These are phyloP conservation scores for Diaporthe destruens DNA, from an alignment of 2,329 filamentous ascomycete species.

Conservation along the genomic window DNA sequence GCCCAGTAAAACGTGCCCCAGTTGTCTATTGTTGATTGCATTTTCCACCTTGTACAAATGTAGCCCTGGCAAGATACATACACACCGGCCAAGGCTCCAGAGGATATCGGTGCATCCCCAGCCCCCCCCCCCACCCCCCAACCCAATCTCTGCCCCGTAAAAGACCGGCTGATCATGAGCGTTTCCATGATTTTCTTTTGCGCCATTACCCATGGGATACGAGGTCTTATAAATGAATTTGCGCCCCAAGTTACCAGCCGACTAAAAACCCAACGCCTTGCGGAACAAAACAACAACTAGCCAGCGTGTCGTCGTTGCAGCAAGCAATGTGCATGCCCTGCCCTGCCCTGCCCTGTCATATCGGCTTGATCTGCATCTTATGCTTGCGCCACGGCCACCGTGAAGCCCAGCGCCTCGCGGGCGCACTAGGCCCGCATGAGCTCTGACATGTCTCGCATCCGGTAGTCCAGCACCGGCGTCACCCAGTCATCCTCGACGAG, in stretches of 20 bases:
- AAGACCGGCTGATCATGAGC: conserved; percentile 35
- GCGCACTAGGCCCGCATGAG: conserved; percentile 56
- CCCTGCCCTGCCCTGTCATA: neutral
- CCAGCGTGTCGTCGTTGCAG: conserved; percentile 5
- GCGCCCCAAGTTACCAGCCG: neutral
- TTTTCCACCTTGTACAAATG: too few relatives aligned
- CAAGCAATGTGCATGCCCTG: conserved; percentile 10
- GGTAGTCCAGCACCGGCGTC: conserved; percentile 72
- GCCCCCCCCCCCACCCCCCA: too few relatives aligned
- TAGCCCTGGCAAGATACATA: neutral
- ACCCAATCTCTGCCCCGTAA: neutral
- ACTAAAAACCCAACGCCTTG: conserved; percentile 13
- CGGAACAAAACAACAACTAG: conserved; percentile 1
- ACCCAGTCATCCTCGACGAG: conserved; percentile 74
- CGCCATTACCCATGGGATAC: neutral
- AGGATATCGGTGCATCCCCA: neutral
- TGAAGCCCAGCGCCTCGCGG: conserved; percentile 19
- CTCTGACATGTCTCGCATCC: conserved; percentile 71
- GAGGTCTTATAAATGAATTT: neutral
- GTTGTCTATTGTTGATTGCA: neutral
- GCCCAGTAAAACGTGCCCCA: neutral
- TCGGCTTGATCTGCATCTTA: neutral
- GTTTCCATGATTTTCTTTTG: conserved; percentile 35
- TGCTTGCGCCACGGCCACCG: neutral
- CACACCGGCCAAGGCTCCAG: neutral